Base-by-base conservation (phyloP, 1,284 basidiomycete species). In the Ganoderma meredithae region DNA sequence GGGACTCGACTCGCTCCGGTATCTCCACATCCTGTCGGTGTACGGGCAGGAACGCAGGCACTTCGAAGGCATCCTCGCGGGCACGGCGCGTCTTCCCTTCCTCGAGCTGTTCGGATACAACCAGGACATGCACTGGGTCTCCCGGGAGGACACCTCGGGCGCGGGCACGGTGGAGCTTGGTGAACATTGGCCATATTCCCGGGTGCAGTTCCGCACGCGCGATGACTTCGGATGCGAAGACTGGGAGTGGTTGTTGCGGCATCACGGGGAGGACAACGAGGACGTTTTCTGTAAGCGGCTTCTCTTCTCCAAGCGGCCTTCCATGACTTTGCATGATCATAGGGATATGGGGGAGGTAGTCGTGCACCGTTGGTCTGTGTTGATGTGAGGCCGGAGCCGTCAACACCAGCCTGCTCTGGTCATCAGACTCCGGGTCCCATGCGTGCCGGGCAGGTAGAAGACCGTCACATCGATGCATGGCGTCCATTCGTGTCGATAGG, bases 231-330 rank as follows among this genome's bases (percentile, higher is more conserved):
- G 60, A 15, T 33, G 44, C 31, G 43, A 25, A 2, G 60, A 62
- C 31, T 62, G 60, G 60, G 60, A 47, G 25, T 62, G 60, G 44
- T 7, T 62, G 19, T 17, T 62, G 25, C 60, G 60, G 27, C 41
- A 60, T 19, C 60, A 62, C 31, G 44, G 47, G 7, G 31, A 22
- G 33, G 49, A 53, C 7, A 39, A 40, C 33, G 33, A 52, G 19
- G 31, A 39, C 5, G n/a, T 36, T 22, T 58, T 58, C 33, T 58
- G 55, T 58, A 33, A 58, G 55, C 22, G 5, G 2, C 19, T 9
- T 58, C 39, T 19, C 7, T 10, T 7, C 10, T 4, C 5, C 13
- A 9, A 12, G 33, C 19, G 39, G 19, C 27, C 10, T 2, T 22
- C 13, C 8, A 3, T 39, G 55, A 58, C 33, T 17, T 13, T 1